phyloP scores from a whole-genome alignment of 2,329 filamentous ascomycete genomes.

The Leptographium radiaticola region DNA sequence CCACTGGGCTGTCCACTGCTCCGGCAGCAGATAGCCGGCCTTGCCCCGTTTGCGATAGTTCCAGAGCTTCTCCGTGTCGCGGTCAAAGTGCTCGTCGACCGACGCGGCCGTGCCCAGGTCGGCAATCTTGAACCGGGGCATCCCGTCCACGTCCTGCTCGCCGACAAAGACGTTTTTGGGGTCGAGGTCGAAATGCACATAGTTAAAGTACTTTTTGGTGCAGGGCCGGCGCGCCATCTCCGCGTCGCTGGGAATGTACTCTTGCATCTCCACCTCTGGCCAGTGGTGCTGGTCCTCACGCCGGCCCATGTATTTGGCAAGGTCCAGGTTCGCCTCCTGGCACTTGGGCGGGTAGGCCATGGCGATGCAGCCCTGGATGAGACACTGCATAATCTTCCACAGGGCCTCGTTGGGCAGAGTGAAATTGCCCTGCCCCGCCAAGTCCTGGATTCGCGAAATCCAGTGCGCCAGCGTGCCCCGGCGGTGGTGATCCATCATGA shows the following conservation, averaged over 20 bases:
- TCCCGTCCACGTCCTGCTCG: background rate
- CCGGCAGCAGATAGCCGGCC: slow-evolving; percentile 1
- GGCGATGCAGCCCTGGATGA: slow-evolving; percentile 9
- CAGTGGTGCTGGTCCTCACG: background rate
- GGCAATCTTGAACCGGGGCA: slow-evolving; percentile 7
- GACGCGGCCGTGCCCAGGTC: slow-evolving; percentile 6
- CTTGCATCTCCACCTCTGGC: background rate
- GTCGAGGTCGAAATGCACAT: slow-evolving; percentile 13
- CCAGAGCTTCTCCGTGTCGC: slow-evolving; percentile 1
- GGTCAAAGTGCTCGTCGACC: background rate
- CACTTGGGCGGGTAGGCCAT: slow-evolving; percentile 9
- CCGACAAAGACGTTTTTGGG: slow-evolving; percentile 10
- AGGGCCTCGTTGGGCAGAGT: slow-evolving; percentile 1
- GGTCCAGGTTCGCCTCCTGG: background rate
- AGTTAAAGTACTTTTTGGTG: slow-evolving; percentile 3
- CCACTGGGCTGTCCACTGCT: slow-evolving; percentile 12
- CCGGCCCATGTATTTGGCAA: too few species aligned
- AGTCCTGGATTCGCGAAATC: background rate
- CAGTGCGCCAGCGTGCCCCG: slow-evolving; percentile 6
- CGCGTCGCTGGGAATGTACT: background rate
- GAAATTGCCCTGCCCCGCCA: too few species aligned
- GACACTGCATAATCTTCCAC: slow-evolving; percentile 11
- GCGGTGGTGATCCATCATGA: slow-evolving; percentile 8
- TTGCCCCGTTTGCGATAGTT: slow-evolving; percentile 3
- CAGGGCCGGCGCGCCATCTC: background rate